phyloP scores from a whole-genome alignment of 345 rosid species.

The Raphanus sativus region DNA sequence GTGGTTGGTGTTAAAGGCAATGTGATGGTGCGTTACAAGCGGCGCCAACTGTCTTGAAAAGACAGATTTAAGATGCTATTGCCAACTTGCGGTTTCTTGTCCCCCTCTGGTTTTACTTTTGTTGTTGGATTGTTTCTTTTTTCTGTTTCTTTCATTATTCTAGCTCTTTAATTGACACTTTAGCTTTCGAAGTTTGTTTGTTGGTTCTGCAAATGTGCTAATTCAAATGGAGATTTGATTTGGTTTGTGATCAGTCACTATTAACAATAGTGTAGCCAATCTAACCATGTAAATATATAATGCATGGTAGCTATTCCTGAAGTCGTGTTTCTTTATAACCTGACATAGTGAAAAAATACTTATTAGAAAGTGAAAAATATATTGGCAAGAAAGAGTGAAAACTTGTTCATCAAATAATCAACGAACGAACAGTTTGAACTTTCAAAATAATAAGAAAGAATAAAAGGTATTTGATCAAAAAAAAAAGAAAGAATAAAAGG shows the following conservation, averaged over 20 bases:
- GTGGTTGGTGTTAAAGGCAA: constrained; percentile 96
- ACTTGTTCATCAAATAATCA: background rate
- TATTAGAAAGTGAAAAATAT: background rate
- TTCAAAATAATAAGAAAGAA: background rate
- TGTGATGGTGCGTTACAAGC: constrained; percentile 91
- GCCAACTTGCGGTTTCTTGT: background rate
- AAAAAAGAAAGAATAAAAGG: background rate
- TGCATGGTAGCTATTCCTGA: background rate
- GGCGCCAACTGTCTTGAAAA: constrained; percentile 41
- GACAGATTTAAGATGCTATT: constrained; percentile 9
- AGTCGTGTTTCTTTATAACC: background rate
- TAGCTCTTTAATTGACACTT: constrained; percentile 22
- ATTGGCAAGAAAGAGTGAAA: background rate
- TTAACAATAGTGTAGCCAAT: background rate
- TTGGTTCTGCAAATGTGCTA: constrained; percentile 21
- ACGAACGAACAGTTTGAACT: background rate
- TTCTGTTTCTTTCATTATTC: too few species aligned
- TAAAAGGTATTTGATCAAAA: background rate
- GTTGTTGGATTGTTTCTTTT: too few species aligned
- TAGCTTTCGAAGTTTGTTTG: constrained; percentile 26
- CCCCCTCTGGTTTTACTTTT: too few species aligned
- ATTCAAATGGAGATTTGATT: constrained; percentile 13
- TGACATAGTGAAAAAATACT: background rate
- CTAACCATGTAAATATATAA: background rate
- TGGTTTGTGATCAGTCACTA: background rate